phyloP scores from a whole-genome alignment of 805 yeast species.

The Cyberlindnera bimundalis region DNA sequence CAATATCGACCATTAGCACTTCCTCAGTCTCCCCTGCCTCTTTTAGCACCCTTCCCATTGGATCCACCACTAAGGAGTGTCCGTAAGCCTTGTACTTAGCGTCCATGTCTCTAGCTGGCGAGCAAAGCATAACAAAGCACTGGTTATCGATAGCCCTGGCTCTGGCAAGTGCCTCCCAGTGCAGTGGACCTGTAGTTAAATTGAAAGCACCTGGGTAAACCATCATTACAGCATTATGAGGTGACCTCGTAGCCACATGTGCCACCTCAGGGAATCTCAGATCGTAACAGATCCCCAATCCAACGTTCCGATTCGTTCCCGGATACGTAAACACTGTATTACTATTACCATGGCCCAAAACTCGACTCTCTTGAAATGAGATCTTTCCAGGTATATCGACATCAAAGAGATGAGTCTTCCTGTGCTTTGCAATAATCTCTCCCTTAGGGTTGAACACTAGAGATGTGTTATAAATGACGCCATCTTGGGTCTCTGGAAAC shows the following conservation, averaged over 20 bases:
- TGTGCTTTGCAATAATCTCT: constrained; percentile 49
- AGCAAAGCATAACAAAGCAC: constrained; percentile 69
- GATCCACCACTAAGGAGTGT: constrained; percentile 61
- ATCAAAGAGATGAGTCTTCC: constrained; percentile 22
- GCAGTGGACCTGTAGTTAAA: constrained; percentile 80
- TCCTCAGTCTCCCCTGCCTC: constrained; percentile 78
- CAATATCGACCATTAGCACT: constrained; percentile 65
- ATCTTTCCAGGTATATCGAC: constrained; percentile 82
- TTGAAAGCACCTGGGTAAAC: constrained; percentile 82
- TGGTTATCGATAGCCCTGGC: constrained; percentile 77
- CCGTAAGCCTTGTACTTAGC: constrained; percentile 64
- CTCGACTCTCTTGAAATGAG: constrained; percentile 67
- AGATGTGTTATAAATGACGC: constrained; percentile 66
- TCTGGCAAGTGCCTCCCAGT: constrained; percentile 75
- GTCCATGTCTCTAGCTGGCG: constrained; percentile 79
- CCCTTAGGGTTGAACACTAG: constrained; percentile 72
- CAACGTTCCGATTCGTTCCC: constrained; percentile 69
- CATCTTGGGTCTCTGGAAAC: constrained; percentile 66
- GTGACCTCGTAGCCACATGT: constrained; percentile 42
- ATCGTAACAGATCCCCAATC: constrained; percentile 84
- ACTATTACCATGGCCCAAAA: constrained; percentile 14
- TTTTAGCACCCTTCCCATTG: constrained; percentile 54
- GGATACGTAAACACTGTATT: constrained; percentile 33
- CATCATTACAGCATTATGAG: constrained; percentile 63
- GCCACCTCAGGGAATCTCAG: constrained; percentile 80